Evolutionary conservation across 2,329 filamentous ascomycete species (phyloP).

Genomic region (Sarocladium strictum): DNA sequence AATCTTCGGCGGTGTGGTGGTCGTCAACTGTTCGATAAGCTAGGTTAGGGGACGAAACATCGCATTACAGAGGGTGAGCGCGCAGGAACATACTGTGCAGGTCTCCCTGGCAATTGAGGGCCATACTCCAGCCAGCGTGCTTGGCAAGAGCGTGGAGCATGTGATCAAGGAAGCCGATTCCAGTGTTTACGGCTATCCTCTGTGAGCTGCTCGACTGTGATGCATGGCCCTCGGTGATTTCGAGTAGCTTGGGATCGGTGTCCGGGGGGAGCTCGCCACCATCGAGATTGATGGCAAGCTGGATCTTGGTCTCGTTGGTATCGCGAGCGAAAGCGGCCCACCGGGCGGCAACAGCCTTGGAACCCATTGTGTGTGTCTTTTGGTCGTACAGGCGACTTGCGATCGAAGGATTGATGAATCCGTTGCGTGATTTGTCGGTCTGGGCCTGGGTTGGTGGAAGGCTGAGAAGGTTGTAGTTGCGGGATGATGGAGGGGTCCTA

Average conservation of each 20-base stretch:
- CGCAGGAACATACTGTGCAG: conserved; percentile 68
- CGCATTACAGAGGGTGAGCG: not conserved
- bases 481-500: conserved; percentile 5
- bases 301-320: conserved; percentile 98
- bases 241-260: conserved; percentile 49
- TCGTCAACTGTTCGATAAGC: conserved; percentile 82
- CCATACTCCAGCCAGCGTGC: conserved; percentile 89
- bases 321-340: conserved; percentile 77
- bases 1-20: conserved; percentile 96
- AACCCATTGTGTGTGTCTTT: conserved; percentile 4
- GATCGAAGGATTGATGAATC: not conserved
- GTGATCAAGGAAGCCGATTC: conserved; percentile 96
- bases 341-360: conserved; percentile 36
- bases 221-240: conserved; percentile 61
- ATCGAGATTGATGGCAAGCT: conserved; percentile 87
- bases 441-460: not conserved
- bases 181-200: conserved; percentile 81
- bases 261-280: conserved; percentile 71
- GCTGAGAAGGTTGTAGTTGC: not conserved
- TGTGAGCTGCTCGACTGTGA: conserved; percentile 80
- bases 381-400: not conserved
- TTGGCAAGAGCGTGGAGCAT: conserved; percentile 97
- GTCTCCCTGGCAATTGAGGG: conserved; percentile 78
- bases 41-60: too few relatives aligned
- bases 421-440: not conserved